A percentile compares a stretch with the other conserved stretches of the same genome.
Evolutionary conservation across 2,329 filamentous ascomycete species (phyloP).

Genomic region (Colletotrichum paranaense): DNA sequence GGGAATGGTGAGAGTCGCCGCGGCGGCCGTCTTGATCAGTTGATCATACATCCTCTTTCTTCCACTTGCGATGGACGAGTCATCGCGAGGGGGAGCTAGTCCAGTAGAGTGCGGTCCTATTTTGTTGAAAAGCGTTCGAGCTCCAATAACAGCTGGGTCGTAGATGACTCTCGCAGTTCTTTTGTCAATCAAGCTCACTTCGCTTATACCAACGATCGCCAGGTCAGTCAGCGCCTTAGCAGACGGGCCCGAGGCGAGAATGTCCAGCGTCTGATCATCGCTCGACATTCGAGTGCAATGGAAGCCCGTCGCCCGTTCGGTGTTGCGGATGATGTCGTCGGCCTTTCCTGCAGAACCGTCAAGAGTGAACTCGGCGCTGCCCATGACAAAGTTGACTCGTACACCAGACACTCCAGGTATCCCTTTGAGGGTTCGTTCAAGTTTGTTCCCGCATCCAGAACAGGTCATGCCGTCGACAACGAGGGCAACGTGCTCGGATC

Average conservation of each 20-base stretch:
- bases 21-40: conserved; percentile 43
- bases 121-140: conserved; percentile 41
- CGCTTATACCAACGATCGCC: conserved; percentile 41
- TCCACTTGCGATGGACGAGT: conserved; percentile 45
- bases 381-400: conserved; percentile 52
- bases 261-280: conserved; percentile 44
- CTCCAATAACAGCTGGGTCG: conserved; percentile 47
- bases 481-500: conserved; percentile 42
- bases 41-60: conserved; percentile 46
- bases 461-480: conserved; percentile 51
- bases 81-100: conserved; percentile 45
- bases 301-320: conserved; percentile 45
- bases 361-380: conserved; percentile 47
- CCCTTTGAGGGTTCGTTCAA: conserved; percentile 42
- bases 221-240: conserved; percentile 39
- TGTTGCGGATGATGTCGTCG: conserved; percentile 42
- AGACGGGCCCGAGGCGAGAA: conserved; percentile 38
- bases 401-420: conserved; percentile 45
- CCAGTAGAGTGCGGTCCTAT: conserved; percentile 39
- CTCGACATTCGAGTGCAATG: conserved; percentile 40
- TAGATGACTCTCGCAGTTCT: conserved; percentile 46
- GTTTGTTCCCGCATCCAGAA: conserved; percentile 49
- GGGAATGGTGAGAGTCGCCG: conserved; percentile 47
- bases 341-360: conserved; percentile 40
- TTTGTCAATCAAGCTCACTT: conserved; percentile 42